These are phyloP conservation scores for Diospyros kaki DNA, from an alignment of 148 eudicot species.

Conservation along the genomic window DNA sequence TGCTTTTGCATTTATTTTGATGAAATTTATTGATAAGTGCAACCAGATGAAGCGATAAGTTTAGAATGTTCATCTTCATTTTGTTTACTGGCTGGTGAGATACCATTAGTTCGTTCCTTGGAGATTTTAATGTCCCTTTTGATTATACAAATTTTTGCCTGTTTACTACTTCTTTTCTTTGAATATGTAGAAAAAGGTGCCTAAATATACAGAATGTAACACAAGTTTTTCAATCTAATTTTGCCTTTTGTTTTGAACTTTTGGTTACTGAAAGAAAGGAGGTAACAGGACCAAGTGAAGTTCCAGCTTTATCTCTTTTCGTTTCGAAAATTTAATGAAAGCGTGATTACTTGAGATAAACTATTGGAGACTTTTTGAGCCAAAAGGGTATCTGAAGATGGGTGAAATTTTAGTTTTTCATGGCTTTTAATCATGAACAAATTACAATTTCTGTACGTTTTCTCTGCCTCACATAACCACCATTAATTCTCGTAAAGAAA, in stretches of 20 bases:
- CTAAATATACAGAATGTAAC: not conserved
- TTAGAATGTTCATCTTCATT: not conserved
- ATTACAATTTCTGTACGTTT: not conserved
- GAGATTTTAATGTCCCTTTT: not conserved
- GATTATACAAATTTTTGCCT: no score
- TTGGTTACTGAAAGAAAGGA: not conserved
- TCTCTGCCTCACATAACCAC: not conserved
- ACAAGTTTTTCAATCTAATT: not conserved
- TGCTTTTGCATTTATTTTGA: not conserved
- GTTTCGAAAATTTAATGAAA: not conserved
- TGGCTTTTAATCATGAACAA: not conserved
- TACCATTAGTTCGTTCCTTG: not conserved
- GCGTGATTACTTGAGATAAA: not conserved
- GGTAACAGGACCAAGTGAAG: not conserved
- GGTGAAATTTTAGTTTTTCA: not conserved
- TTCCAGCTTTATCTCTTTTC: not conserved
- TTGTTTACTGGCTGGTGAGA: not conserved
- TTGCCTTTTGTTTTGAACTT: not conserved
- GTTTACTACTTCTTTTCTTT: no score
- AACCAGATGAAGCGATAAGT: not conserved
- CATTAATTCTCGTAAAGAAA: not conserved
- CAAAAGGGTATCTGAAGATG: not conserved
- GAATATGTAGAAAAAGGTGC: no score
- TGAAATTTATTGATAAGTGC: not conserved
- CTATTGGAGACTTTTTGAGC: not conserved